Percentiles rank a stretch among this genome's conserved stretches.
Conservation (phyloP, 768 basidiomycete genomes). For the Dendrothele bispora region DNA sequence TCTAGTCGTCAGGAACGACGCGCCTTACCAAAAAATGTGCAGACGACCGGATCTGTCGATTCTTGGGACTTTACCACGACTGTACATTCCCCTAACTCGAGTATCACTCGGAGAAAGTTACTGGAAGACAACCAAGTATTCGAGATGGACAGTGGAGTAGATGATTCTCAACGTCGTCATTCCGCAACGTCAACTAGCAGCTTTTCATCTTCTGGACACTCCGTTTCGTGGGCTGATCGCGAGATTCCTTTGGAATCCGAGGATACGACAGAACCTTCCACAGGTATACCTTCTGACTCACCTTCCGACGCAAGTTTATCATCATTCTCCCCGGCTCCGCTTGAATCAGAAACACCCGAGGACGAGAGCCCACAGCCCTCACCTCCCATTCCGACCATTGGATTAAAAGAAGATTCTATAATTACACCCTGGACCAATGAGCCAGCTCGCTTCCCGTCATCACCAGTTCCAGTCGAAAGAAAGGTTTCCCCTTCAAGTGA, state of each 20-base stretch:
- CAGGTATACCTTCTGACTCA: too few species aligned
- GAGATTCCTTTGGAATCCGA: too few species aligned
- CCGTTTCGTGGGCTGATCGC: too few species aligned
- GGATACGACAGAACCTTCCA: too few species aligned
- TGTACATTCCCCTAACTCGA: constrained; percentile 27
- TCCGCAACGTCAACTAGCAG: too few species aligned
- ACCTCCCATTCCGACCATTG: background rate
- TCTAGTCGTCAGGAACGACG: constrained; percentile 72
- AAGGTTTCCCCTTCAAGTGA: constrained; percentile 3
- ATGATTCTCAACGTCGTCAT: background rate
- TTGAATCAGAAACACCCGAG: background rate
- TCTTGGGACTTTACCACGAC: constrained; percentile 80
- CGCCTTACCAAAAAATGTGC: constrained; percentile 32
- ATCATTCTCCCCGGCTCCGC: background rate
- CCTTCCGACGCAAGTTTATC: too few species aligned
- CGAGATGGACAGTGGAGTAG: constrained; percentile 35
- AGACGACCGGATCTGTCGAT: constrained; percentile 55
- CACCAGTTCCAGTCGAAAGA: background rate
- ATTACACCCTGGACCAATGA: too few species aligned
- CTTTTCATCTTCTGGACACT: too few species aligned
- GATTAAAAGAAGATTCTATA: too few species aligned
- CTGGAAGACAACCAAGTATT: constrained; percentile 29
- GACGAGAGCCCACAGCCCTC: background rate
- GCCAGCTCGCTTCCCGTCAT: too few species aligned
- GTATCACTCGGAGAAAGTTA: constrained; percentile 3